Conservation (phyloP, 2,329 filamentous ascomycete species). For the Aspergillus ustus region DNA sequence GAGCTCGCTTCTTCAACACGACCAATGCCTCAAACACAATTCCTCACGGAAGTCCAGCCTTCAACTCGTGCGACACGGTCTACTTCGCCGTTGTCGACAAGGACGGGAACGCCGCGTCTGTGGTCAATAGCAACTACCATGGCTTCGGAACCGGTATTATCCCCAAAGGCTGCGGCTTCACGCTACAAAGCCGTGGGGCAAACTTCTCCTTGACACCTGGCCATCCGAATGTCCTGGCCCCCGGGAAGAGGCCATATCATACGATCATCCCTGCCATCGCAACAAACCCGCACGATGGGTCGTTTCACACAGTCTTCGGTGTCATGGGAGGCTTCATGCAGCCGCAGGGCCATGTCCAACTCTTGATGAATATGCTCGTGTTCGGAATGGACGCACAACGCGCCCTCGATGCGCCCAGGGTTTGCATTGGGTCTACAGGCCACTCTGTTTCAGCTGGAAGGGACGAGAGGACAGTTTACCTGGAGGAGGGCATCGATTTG, state of each 20-base stretch:
- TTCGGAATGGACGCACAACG: slow-evolving; percentile 86
- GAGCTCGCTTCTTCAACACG: slow-evolving; percentile 66
- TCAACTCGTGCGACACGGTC: slow-evolving; percentile 87
- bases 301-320: slow-evolving; percentile 83
- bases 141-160: slow-evolving; percentile 87
- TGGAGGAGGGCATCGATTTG: slow-evolving; percentile 80
- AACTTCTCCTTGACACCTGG: slow-evolving; percentile 73
- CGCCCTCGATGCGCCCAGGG: slow-evolving; percentile 81
- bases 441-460: slow-evolving; percentile 51
- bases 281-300: slow-evolving; percentile 77
- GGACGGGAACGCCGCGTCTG: slow-evolving; percentile 86
- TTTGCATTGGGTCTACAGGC: slow-evolving; percentile 35
- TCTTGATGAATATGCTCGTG: slow-evolving; percentile 84
- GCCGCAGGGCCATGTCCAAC: slow-evolving; percentile 93
- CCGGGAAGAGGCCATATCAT: slow-evolving; percentile 89
- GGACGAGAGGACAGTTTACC: slow-evolving; percentile 67
- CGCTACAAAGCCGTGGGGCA: slow-evolving; percentile 87
- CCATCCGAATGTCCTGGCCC: slow-evolving; percentile 81
- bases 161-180: slow-evolving; percentile 85
- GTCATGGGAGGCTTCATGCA: slow-evolving; percentile 99
- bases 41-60: slow-evolving; percentile 79
- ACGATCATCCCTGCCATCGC: slow-evolving; percentile 95
- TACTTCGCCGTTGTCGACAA: slow-evolving; percentile 87
- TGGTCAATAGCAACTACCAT: slow-evolving; percentile 94
- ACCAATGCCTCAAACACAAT: slow-evolving; percentile 58